Percentiles rank a stretch among this genome's conserved stretches.
These are phyloP conservation scores for Sesbania bispinosa DNA, from an alignment of 306 rosid species.

Conservation along the genomic window DNA sequence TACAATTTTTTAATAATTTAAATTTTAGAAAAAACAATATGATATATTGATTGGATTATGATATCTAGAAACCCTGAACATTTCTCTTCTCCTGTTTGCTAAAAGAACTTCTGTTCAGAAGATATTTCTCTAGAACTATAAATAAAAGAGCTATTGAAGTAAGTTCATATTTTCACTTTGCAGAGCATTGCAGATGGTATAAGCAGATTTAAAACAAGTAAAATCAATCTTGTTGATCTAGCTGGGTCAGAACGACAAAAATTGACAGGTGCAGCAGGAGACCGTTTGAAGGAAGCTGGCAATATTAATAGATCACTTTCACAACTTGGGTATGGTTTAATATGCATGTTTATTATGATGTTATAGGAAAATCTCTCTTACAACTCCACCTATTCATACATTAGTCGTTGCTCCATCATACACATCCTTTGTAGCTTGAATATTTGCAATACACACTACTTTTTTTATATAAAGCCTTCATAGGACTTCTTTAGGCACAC, in stretches of 20 bases:
- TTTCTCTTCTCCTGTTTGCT: background rate
- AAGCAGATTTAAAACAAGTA: conserved; percentile 69
- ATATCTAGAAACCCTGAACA: background rate
- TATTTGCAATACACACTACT: background rate
- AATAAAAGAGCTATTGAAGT: background rate
- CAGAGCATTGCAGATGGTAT: conserved; percentile 60
- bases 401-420: too few relatives aligned
- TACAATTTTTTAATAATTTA: background rate
- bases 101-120: background rate
- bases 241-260: conserved; percentile 90
- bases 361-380: too few relatives aligned
- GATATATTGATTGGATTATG: background rate
- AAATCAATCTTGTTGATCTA: conserved; percentile 85
- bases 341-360: too few relatives aligned
- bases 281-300: conserved; percentile 89
- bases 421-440: too few relatives aligned
- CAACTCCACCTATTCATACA: too few relatives aligned
- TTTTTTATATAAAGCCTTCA: background rate
- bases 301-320: conserved; percentile 53
- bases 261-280: conserved; percentile 79
- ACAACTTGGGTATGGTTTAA: conserved; percentile 61
- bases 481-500: background rate
- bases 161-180: conserved; percentile 36
- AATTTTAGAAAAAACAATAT: background rate
- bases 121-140: background rate